Base-by-base conservation (phyloP, 306 rosid genomes). In the Abrus precatorius region DNA sequence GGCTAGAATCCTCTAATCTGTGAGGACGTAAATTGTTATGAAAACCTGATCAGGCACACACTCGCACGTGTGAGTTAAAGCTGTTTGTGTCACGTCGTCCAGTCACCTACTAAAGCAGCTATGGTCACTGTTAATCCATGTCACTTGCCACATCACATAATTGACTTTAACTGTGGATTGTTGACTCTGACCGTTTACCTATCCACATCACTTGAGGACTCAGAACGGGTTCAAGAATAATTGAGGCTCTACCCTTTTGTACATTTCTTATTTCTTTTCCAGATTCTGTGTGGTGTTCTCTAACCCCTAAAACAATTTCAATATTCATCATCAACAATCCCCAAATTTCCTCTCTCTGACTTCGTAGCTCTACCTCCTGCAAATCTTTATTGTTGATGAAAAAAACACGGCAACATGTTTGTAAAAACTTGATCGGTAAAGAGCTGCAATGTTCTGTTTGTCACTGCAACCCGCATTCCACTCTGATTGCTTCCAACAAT, bases 401-500 rank as follows among this genome's bases (percentile, higher is more conserved):
- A 49, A 49, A 68, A 10, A 38, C 34, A 14, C 9, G 72, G 81
- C 69, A 60, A 69, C 34, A 49, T n/a, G 69, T 69, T 14, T 7
- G 60, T 59, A 38, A 44, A 72, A 72, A 7, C 9, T 73, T 72
- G 64, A 50, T 50, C 75, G 9, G 28, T 14, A 28, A 55, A 53
- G 70, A 76, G 61, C 54, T 63, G 78, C 60, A 43, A 59, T 61
- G 77, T 78, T 82, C 73, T 65, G 75, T 68, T 43, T 14, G 68
- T 68, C 75, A 75, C 83, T 62, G 86, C 74, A 95, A 83, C 44
- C 99, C 99, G 78, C 99, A 93, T 78, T 95, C 99, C 7, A 87
- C 44, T 83, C 91, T 92, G 83, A 95, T 92, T 59, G 99, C 99
- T 36, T 88, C 92, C 91, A 90, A 85, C 64, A 95, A 91, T 82